Conservation (phyloP, 2,329 filamentous ascomycete genomes). For the Botrytis porri region DNA sequence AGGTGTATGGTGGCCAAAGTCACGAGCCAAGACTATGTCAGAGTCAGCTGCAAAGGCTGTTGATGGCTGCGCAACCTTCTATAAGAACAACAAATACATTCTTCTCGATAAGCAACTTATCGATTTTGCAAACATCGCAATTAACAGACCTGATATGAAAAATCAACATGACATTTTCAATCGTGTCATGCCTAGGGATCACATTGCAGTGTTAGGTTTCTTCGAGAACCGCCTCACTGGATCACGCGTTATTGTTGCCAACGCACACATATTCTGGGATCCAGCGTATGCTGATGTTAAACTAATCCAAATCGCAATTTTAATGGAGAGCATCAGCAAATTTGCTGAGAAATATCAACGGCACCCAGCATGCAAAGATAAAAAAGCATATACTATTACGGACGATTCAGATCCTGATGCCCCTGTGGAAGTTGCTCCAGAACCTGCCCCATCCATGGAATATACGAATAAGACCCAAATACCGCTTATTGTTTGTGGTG, state of each 20-base stretch:
- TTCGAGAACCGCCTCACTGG: slow-evolving; percentile 89
- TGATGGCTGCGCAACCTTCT: slow-evolving; percentile 95
- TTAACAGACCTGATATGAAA: slow-evolving; percentile 95
- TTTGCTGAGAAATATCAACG: slow-evolving; percentile 81
- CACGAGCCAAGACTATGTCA: slow-evolving; percentile 85
- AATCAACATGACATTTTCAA: slow-evolving; percentile 98
- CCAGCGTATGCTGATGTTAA: slow-evolving; percentile 90
- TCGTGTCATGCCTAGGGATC: slow-evolving; percentile 96
- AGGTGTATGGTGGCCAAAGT: slow-evolving; percentile 89
- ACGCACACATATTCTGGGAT: slow-evolving; percentile 95
- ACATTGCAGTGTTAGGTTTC: slow-evolving; percentile 89
- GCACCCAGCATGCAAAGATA: slow-evolving; percentile 77
- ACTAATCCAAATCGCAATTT: slow-evolving; percentile 88
- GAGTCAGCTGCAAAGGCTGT: slow-evolving; percentile 86
- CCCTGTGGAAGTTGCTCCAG: slow-evolving; percentile 53
- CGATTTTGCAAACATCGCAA: slow-evolving; percentile 87
- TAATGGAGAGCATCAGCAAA: slow-evolving; percentile 89
- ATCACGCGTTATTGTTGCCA: slow-evolving; percentile 87
- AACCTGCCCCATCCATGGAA: slow-evolving; percentile 77
- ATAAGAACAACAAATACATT: slow-evolving; percentile 92
- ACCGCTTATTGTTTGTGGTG: slow-evolving; percentile 85
- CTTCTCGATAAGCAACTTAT: slow-evolving; percentile 91
- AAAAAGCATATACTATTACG: slow-evolving; percentile 44
- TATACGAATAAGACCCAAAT: slow-evolving; percentile 86
- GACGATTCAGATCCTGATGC: slow-evolving; percentile 47